Base-by-base conservation (phyloP, 306 rosid species). In the Prunus campanulata region DNA sequence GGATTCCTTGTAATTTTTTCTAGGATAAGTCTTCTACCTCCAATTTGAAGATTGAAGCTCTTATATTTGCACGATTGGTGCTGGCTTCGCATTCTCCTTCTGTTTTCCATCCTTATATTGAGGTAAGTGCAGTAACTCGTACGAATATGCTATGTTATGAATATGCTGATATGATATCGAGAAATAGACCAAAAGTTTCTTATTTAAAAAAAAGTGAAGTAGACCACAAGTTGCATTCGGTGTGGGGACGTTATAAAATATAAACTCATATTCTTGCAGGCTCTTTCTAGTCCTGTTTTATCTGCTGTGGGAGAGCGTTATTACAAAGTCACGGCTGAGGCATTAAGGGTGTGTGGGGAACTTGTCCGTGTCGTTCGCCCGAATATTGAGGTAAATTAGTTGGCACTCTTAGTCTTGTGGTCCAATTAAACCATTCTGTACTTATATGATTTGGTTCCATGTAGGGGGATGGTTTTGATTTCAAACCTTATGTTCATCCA, bases 261-360 rank as follows among this genome's bases (percentile, higher is more conserved):
- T 73, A 57, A 7, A 24, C 47, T 63, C 47, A 60, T 39, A 47
- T 69, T 42, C 30, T 78, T 77, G 77, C 84, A 96, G 99, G 97
- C 90, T 82, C 97, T 96, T 83, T 96, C 99, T 77, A 88, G 89
- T 79, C 99, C 99, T 75, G 96, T 96, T 85, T 82, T 96, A 72
- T 89, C 98, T 68, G 98, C 99, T 78, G 93, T 96, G 68, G 96
- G 93, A 76, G 99, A 96, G 90, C 98, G 99, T 30, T 96, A 96
- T 84, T 96, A 96, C 86, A 96, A 96, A 90, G 99, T 96, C 80
- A 92, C 99, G 29, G 99, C 99, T 60, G 99, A 96, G 86, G 99
- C 99, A 48, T 86, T 96, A 75, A 89, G 98, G 82, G 99, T 92
- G 61, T 96, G 99, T 72, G 99, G 98, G 77, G 96, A 91, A 79